These are phyloP conservation scores for Paramecium octaurelia DNA, from an alignment of 73 alveolate species.

Conservation along the genomic window DNA sequence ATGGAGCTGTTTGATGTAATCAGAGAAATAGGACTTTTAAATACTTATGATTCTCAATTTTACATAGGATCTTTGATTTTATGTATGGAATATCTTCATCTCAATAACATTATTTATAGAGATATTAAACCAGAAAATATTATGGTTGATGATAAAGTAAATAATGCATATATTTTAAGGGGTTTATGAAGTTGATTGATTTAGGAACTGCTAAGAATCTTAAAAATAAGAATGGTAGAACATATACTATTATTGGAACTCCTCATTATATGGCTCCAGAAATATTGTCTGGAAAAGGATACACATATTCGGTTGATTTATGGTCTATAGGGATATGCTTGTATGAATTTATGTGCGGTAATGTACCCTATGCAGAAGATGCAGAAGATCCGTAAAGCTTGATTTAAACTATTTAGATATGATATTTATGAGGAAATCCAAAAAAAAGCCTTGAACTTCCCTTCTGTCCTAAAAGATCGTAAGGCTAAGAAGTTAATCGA, in stretches of 20 bases:
- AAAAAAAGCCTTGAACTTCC: constrained; percentile 43
- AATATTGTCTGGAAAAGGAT: constrained; percentile 66
- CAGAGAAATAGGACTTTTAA: constrained; percentile 61
- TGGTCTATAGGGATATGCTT: constrained; percentile 69
- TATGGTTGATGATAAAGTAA: constrained; percentile 72
- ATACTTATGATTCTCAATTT: constrained; percentile 58
- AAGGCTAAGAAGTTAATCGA: constrained; percentile 55
- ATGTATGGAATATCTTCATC: constrained; percentile 73
- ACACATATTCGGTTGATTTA: constrained; percentile 61
- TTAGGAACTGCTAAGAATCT: constrained; percentile 79
- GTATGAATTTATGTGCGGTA: constrained; percentile 69
- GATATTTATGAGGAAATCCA: constrained; percentile 48
- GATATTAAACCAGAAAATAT: constrained; percentile 85
- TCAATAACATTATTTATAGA: constrained; percentile 67
- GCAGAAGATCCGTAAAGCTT: constrained; percentile 57
- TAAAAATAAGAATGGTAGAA: constrained; percentile 48
- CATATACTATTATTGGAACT: constrained; percentile 67
- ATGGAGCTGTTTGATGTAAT: constrained; percentile 69
- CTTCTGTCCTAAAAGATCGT: constrained; percentile 15
- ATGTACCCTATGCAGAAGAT: constrained; percentile 61
- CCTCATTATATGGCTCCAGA: constrained; percentile 80
- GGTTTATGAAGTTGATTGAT: constrained; percentile 80
- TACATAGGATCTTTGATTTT: constrained; percentile 53
- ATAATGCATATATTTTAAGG: not conserved
- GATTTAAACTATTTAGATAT: not conserved